Evolutionary conservation across 257 asterid genomes (phyloP).

Genomic region (Parsonsia alboflavescens): DNA sequence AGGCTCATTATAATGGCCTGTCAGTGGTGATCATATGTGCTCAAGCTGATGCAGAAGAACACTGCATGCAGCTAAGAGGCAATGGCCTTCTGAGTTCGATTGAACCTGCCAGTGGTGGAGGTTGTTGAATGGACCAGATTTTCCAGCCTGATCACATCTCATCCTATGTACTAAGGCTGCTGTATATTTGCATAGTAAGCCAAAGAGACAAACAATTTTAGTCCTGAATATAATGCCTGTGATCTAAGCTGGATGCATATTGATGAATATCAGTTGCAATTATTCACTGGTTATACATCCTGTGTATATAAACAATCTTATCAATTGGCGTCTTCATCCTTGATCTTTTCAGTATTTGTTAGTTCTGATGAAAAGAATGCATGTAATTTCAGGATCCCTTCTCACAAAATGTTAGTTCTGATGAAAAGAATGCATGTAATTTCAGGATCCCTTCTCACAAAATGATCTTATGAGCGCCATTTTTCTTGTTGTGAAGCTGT

Average conservation of each 20-base stretch:
- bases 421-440: background rate
- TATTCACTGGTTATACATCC: background rate
- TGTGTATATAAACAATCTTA: constrained; percentile 1
- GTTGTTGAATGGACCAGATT: constrained; percentile 40
- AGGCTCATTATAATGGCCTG: constrained; percentile 78
- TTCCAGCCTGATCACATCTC: constrained; percentile 8
- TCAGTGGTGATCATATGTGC: constrained; percentile 81
- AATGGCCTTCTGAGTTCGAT: constrained; percentile 88
- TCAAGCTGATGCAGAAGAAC: constrained; percentile 92
- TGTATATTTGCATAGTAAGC: constrained; percentile 30
- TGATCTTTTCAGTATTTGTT: background rate
- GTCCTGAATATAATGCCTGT: background rate
- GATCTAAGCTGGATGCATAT: background rate
- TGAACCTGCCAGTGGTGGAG: constrained; percentile 88
- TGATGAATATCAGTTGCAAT: constrained; percentile 3
- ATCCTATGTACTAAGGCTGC: constrained; percentile 12
- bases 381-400: background rate
- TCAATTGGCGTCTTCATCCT: background rate
- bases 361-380: background rate
- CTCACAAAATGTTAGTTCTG: background rate
- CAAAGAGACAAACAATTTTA: constrained; percentile 3
- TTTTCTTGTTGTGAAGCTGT: background rate
- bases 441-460: background rate
- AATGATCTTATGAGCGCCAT: background rate
- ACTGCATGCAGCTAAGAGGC: constrained; percentile 85